Conservation (phyloP, 805 yeast genomes). For the Nakazawaea populi region DNA sequence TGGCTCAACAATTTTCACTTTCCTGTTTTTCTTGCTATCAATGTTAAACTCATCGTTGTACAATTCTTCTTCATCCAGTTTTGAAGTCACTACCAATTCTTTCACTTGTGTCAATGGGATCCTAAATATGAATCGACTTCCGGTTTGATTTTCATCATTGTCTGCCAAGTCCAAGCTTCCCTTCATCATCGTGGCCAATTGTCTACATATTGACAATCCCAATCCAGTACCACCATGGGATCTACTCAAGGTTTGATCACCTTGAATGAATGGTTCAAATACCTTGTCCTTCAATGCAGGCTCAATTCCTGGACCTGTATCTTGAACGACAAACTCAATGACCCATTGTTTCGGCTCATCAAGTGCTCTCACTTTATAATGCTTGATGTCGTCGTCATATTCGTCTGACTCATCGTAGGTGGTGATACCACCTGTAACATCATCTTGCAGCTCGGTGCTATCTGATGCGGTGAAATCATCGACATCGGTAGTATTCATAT, state of each 20-base stretch:
- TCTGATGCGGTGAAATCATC: background rate
- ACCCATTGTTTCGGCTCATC: conserved; percentile 45
- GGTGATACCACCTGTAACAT: background rate
- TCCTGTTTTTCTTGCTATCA: conserved; percentile 43
- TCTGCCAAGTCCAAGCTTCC: conserved; percentile 78
- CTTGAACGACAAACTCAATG: conserved; percentile 68
- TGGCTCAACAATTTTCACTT: conserved; percentile 33
- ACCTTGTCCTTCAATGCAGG: conserved; percentile 74
- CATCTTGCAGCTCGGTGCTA: conserved; percentile 3
- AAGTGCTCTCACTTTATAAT: conserved; percentile 13
- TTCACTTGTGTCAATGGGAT: conserved; percentile 70
- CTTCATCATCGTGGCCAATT: conserved; percentile 84
- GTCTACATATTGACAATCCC: conserved; percentile 85
- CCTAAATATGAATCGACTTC: conserved; percentile 77
- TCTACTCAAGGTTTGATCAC: conserved; percentile 88
- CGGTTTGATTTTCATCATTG: conserved; percentile 71
- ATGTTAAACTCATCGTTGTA: conserved; percentile 68
- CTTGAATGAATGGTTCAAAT: conserved; percentile 95
- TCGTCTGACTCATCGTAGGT: conserved; percentile 7
- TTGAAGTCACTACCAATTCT: conserved; percentile 32
- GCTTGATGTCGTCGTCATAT: conserved; percentile 12
- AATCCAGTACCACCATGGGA: conserved; percentile 95
- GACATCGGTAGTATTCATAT: background rate
- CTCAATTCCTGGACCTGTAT: conserved; percentile 94
- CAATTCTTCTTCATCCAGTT: conserved; percentile 27